phyloP scores from a whole-genome alignment of 202 grass and related monocot genomes.

The Panicum virgatum region DNA sequence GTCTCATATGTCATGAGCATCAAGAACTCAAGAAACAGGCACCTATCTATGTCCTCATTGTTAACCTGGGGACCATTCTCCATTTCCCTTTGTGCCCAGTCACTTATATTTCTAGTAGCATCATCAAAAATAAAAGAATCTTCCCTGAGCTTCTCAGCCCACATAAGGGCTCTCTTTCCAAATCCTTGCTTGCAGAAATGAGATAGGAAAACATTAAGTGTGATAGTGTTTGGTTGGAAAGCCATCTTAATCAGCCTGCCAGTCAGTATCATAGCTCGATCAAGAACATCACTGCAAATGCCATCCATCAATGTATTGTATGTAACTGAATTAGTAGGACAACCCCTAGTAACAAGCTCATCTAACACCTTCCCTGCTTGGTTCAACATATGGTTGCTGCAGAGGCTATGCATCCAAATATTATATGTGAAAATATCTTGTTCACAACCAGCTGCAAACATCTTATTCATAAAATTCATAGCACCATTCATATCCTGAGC shows the following conservation, averaged over 20 bases:
- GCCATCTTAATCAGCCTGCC: conserved; percentile 85
- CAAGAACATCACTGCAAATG: conserved; percentile 78
- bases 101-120: conserved; percentile 79
- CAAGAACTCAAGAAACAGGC: conserved; percentile 82
- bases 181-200: conserved; percentile 96
- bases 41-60: conserved; percentile 52
- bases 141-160: conserved; percentile 76
- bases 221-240: conserved; percentile 77
- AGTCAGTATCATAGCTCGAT: conserved; percentile 84
- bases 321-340: conserved; percentile 63
- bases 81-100: conserved; percentile 64
- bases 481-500: conserved; percentile 66
- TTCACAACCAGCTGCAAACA: conserved; percentile 70
- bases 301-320: conserved; percentile 90
- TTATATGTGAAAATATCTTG: conserved; percentile 98
- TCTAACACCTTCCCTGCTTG: conserved; percentile 69
- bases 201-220: conserved; percentile 83
- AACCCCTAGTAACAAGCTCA: conserved; percentile 65
- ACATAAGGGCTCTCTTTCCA: conserved; percentile 61
- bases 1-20: conserved; percentile 70
- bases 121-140: conserved; percentile 80
- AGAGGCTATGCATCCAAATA: conserved; percentile 88
- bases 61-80: conserved; percentile 39
- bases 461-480: conserved; percentile 70
- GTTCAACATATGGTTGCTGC: conserved; percentile 66